phyloP scores from a whole-genome alignment of 129 eudicot genomes.

The Deinandra increscens region DNA sequence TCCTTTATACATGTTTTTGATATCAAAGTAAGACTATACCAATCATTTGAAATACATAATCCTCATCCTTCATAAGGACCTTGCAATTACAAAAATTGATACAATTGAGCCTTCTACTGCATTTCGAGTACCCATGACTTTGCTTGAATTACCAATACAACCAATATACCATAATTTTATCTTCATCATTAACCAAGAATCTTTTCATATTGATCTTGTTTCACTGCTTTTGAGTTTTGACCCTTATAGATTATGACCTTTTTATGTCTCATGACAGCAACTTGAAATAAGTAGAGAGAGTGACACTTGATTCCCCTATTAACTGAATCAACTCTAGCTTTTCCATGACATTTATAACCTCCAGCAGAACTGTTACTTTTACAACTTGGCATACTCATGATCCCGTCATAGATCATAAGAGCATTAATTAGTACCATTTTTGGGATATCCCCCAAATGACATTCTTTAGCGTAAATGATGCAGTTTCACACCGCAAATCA shows the following conservation, averaged over 20 bases:
- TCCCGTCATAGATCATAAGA: not conserved
- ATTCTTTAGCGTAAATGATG: too few relatives aligned
- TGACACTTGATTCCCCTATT: not conserved
- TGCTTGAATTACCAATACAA: not conserved
- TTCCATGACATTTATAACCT: not conserved
- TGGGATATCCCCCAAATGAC: not conserved
- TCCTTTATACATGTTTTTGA: not conserved
- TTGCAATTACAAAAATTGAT: not conserved
- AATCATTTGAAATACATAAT: too few relatives aligned
- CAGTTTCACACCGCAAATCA: too few relatives aligned
- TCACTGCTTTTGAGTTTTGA: not conserved
- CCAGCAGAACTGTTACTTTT: not conserved
- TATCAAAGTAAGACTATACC: too few relatives aligned
- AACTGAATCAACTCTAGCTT: not conserved
- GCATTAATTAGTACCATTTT: not conserved
- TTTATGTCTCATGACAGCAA: not conserved
- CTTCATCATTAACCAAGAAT: not conserved
- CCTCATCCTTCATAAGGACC: not conserved
- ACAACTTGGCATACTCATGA: not conserved
- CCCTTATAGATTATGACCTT: not conserved
- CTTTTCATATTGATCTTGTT: not conserved
- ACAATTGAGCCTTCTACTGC: not conserved
- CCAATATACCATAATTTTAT: not conserved
- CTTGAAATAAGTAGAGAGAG: not conserved
- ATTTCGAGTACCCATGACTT: not conserved